Evolutionary conservation across 805 yeast species (phyloP).

Genomic region (Candida caryicola): DNA sequence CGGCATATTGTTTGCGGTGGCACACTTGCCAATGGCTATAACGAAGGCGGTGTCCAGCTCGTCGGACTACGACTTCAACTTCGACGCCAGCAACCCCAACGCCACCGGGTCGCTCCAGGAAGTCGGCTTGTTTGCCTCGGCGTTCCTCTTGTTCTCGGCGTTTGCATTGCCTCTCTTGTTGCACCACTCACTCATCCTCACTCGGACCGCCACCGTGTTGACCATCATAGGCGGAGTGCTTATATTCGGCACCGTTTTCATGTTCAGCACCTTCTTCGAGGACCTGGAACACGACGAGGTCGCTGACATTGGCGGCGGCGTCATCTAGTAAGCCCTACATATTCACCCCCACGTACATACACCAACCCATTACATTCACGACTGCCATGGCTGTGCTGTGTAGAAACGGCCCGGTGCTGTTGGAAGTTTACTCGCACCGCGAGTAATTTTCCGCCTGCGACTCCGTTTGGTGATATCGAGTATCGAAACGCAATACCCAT

Average conservation of each 20-base stretch:
- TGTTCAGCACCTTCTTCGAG: constrained; percentile 77
- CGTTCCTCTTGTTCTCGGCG: constrained; percentile 74
- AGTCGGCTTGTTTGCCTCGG: constrained; percentile 75
- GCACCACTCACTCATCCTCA: constrained; percentile 70
- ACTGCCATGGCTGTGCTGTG: too few species aligned
- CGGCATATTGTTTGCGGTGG: constrained; percentile 40
- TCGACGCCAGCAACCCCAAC: constrained; percentile 33
- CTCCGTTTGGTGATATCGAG: too few species aligned
- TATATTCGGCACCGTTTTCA: constrained; percentile 78
- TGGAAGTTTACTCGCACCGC: too few species aligned
- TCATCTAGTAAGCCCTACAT: constrained; percentile 19
- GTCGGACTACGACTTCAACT: constrained; percentile 43
- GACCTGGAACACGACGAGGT: constrained; percentile 26
- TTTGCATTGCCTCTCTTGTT: constrained; percentile 69
- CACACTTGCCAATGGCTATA: constrained; percentile 38
- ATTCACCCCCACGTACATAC: neutral
- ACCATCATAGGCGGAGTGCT: constrained; percentile 81
- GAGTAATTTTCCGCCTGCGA: too few species aligned
- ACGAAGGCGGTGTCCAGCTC: constrained; percentile 30
- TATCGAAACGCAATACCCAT: too few species aligned
- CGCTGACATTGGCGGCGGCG: constrained; percentile 22
- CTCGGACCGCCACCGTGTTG: constrained; percentile 68
- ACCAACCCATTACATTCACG: too few species aligned
- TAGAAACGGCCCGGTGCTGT: too few species aligned
- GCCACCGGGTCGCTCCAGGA: constrained; percentile 52